Conservation (phyloP, 2,329 filamentous ascomycete species). For the Arthrinium phaeospermum region DNA sequence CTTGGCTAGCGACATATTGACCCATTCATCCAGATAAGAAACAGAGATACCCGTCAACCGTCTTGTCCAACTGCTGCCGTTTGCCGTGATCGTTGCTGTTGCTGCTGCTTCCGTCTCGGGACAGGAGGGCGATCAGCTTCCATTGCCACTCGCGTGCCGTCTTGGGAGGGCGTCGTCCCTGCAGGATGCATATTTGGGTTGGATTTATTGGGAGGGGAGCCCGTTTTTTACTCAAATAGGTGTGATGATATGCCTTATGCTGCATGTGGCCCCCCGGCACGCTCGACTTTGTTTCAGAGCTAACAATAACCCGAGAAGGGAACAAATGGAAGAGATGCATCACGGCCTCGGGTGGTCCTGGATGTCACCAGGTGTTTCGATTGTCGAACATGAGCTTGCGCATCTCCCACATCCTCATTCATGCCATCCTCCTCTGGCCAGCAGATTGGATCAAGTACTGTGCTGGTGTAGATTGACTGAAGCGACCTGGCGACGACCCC, state of each 20-base stretch:
- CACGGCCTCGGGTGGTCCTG: conserved; percentile 11
- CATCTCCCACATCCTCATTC: conserved; percentile 8
- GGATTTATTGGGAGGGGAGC: background rate
- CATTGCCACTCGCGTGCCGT: conserved; percentile 9
- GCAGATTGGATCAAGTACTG: background rate
- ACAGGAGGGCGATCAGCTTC: background rate
- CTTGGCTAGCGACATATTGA: background rate
- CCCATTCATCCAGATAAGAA: background rate
- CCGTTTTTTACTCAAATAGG: conserved; percentile 6
- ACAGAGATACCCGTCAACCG: background rate
- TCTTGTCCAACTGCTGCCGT: background rate
- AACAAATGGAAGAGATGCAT: conserved; percentile 13
- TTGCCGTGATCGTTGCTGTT: background rate
- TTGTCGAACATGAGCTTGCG: conserved; percentile 7
- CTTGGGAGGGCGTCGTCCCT: background rate
- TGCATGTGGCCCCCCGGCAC: conserved; percentile 8
- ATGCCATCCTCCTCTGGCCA: background rate
- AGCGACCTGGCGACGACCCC: background rate
- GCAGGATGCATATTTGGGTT: conserved; percentile 4
- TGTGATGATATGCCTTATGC: conserved; percentile 17
- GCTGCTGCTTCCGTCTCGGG: background rate
- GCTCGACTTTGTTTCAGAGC: conserved; percentile 15
- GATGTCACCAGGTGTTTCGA: conserved; percentile 14
- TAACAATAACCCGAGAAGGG: conserved; percentile 16
- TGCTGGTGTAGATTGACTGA: background rate